These are phyloP conservation scores for Aspergillus aculeatinus DNA, from an alignment of 2,329 filamentous ascomycete genomes.

Conservation along the genomic window DNA sequence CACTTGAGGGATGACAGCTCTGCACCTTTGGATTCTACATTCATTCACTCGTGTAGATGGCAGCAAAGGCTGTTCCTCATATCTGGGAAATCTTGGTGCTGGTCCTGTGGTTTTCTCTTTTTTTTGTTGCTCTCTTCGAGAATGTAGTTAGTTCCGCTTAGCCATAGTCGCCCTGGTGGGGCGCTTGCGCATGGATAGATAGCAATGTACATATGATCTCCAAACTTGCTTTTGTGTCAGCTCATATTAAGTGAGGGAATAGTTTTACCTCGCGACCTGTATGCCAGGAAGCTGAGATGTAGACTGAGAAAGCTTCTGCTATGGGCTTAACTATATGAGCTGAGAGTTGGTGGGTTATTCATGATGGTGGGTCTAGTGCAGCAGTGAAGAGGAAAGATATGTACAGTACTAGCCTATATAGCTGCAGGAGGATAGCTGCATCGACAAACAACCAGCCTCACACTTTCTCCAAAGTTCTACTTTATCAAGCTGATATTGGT, in stretches of 20 bases:
- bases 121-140: neutral
- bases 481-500: too few species aligned
- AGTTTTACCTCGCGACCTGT: too few species aligned
- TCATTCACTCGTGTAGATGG: neutral
- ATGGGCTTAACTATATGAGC: too few species aligned
- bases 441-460: too few species aligned
- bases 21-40: neutral
- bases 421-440: too few species aligned
- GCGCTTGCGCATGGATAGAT: neutral
- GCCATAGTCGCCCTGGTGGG: neutral
- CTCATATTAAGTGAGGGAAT: neutral
- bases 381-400: too few species aligned
- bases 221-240: neutral
- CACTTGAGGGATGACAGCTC: neutral
- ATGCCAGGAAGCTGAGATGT: too few species aligned
- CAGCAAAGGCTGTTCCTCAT: neutral
- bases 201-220: neutral
- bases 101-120: neutral
- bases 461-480: too few species aligned
- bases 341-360: too few species aligned
- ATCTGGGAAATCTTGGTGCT: neutral
- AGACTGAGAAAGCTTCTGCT: too few species aligned
- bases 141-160: neutral
- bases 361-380: too few species aligned
- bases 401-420: too few species aligned